phyloP scores from a whole-genome alignment of 371 early-diverging fungal genomes.

The Paramicrosporidium saccamoebae region DNA sequence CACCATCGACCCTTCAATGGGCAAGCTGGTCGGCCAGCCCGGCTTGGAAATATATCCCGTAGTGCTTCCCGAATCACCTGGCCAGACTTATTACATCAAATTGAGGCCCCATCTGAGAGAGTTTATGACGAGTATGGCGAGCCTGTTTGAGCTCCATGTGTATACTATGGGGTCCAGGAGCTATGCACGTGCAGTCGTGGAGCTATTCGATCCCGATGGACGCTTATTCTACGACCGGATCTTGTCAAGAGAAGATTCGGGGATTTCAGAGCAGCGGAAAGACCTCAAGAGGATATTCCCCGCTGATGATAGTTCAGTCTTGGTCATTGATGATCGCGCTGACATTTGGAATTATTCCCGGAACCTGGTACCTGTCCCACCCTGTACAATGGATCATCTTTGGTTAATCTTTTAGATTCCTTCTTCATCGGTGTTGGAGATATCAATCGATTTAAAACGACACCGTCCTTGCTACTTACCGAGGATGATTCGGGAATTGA shows the following conservation, averaged over 20 bases:
- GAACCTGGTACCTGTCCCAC: constrained; percentile 51
- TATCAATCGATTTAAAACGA: constrained; percentile 17
- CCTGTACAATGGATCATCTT: constrained; percentile 17
- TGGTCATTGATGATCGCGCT: constrained; percentile 85
- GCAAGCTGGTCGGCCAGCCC: too few species aligned
- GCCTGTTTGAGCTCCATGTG: constrained; percentile 75
- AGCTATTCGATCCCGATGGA: constrained; percentile 51
- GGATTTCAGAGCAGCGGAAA: constrained; percentile 47
- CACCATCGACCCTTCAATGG: too few species aligned
- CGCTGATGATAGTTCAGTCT: constrained; percentile 80
- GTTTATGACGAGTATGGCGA: constrained; percentile 29
- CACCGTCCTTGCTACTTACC: background rate
- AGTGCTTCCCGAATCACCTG: constrained; percentile 22
- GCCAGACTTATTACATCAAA: constrained; percentile 39
- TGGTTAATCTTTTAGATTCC: constrained; percentile 14
- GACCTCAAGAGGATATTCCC: constrained; percentile 69
- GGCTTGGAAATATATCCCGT: too few species aligned
- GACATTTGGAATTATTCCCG: constrained; percentile 89
- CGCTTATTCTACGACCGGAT: constrained; percentile 60
- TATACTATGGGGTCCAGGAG: constrained; percentile 94
- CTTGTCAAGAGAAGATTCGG: constrained; percentile 78
- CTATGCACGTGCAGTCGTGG: constrained; percentile 70
- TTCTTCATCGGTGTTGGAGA: constrained; percentile 82
- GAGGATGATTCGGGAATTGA: background rate
- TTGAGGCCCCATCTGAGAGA: constrained; percentile 40